Evolutionary conservation across 2,329 filamentous ascomycete genomes (phyloP), one percentile per base, ranked within the genome.

Genomic region (Metarhizium sp.): DNA sequence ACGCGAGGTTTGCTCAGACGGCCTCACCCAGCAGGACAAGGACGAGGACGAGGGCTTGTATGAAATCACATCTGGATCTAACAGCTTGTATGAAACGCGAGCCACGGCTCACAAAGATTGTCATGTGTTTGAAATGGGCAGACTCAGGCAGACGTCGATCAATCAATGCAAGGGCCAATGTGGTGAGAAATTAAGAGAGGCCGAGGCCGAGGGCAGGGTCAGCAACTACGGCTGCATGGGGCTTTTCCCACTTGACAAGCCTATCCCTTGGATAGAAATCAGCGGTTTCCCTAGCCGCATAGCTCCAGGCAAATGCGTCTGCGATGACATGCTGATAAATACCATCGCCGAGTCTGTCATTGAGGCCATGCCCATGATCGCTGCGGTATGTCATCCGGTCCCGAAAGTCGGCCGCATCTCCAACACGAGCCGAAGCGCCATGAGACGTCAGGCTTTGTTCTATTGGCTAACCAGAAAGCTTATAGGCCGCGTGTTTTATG

Each of bases 401-500:
- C 43, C 34, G 18, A 4, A 6, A 7, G 10, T 2, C 16, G 18
- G 16, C 6, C n/a, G 18, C n/a, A 45, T 10, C 16, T 42, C 6
- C 11, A 42, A 8, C n/a, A 6, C 14, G n/a, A 20, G n/a, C n/a
- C 16, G n/a, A 20, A 10, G 16, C n/a, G 16, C 6, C 7, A 18
- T 7, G n/a, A 20, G n/a, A 6, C 18, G 13, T 5, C 13, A 5
- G 3, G 8, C 2, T 11, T 5, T 13, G 5, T 13, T 40, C 11
- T 40, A 6, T 40, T 16, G 38, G 2, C 38, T 40, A 40, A 40
- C 38, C 34, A 36, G 6, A 14, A 5, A 16, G 38, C 13, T 16
- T 40, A 5, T 40, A 50, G 53, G 42, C 50, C 45, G 53, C 36
- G 18, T 55, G 53, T 47, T 55, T 45, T 29, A 55, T 55, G 18